Base-by-base conservation (phyloP, 108 stramenopile genomes). In the Nitzschia putrida region DNA sequence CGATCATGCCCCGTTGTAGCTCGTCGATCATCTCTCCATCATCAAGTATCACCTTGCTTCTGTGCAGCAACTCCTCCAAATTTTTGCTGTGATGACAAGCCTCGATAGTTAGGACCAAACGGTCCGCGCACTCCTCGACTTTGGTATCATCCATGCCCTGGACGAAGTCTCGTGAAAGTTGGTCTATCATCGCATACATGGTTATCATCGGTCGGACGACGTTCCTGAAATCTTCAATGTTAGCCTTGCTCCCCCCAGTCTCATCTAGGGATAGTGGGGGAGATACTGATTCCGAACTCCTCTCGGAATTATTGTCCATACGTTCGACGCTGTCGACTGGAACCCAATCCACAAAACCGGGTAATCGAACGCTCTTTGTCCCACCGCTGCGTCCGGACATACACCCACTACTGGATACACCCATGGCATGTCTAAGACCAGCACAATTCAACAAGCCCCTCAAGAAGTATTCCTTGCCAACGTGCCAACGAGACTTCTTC, bases 161-260 rank as follows among this genome's bases (percentile, higher is more conserved):
- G 20, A 75, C 64, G 65, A 87, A 93, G 37, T 82, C 84, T 40
- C 59, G 68, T 5, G 92, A 93, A 3, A 93, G 69, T 34, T 84
- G 80, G 71, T 89, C 87, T 50, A 91, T 78, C 21, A 89, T 75
- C 7, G 87, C 89, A 72, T 86, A 93, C 0, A 84, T 69, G 10
- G 76, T 79, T 49, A 93, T 79, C 87, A 91, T 86, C 5, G 92
- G 92, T 10, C 92, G 78, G 39, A 93, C 61, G 37, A 83, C 70
- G 44, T 53, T 67, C 10, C 74, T 60, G 69, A 86, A 93, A 49
- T 89, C 88, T 20, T 83, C 76, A 44, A 93, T 73, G 26, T 18
- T 57, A 9, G 78, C 66, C 26, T 56, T 53, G 42, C 68, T 38
- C 13, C 34, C 64, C 41, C 37, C 50, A 14, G 49, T 45, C 24